phyloP scores from a whole-genome alignment of 257 asterid genomes.

The Rubia yunnanensis region DNA sequence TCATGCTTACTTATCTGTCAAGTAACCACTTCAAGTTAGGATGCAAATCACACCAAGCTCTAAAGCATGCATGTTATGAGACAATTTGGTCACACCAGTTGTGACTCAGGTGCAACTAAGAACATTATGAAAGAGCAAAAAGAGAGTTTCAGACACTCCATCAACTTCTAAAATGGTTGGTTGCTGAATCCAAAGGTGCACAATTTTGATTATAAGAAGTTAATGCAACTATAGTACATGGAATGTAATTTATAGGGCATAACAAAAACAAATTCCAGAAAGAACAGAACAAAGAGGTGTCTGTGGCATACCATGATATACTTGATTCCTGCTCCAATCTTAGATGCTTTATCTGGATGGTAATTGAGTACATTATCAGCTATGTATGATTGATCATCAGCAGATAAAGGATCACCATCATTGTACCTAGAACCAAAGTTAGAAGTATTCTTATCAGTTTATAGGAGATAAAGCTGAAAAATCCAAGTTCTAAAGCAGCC shows the following conservation, averaged over 20 bases:
- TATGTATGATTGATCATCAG: slow-evolving; percentile 73
- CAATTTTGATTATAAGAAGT: background rate
- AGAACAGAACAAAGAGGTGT: background rate
- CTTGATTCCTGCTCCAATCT: slow-evolving; percentile 74
- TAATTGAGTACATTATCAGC: slow-evolving; percentile 61
- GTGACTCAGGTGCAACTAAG: background rate
- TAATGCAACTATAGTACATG: background rate
- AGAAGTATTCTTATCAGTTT: background rate
- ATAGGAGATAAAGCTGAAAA: background rate
- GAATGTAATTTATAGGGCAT: background rate
- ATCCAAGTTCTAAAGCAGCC: background rate
- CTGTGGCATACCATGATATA: slow-evolving; percentile 50
- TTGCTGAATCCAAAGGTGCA: background rate
- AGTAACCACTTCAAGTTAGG: slow-evolving; percentile 19
- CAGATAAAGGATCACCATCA: slow-evolving; percentile 72
- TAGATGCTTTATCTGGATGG: slow-evolving; percentile 76
- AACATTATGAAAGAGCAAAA: background rate
- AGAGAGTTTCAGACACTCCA: background rate
- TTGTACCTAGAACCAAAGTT: slow-evolving; percentile 47
- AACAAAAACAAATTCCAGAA: background rate
- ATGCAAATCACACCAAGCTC: background rate
- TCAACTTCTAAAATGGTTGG: background rate
- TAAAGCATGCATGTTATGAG: background rate
- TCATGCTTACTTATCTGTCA: slow-evolving; percentile 61
- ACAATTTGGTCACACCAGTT: background rate